These are phyloP conservation scores for Abortiporus biennis DNA, from an alignment of 1,284 basidiomycete species.

Conservation along the genomic window DNA sequence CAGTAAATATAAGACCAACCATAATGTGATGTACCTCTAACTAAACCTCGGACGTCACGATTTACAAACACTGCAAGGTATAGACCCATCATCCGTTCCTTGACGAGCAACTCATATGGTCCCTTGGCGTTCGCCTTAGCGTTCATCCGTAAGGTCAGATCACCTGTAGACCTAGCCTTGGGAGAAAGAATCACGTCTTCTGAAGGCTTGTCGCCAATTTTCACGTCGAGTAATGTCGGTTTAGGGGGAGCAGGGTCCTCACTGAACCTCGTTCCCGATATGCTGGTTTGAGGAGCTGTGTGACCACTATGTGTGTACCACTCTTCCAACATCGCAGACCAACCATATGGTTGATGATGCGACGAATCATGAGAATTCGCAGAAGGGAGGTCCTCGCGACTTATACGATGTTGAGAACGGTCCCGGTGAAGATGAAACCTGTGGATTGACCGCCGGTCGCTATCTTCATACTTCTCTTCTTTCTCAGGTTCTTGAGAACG, in stretches of 20 bases:
- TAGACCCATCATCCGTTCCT: slow-evolving; percentile 86
- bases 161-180: slow-evolving; percentile 15
- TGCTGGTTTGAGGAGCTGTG: not conserved
- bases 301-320: slow-evolving; percentile 54
- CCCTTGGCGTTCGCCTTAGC: slow-evolving; percentile 36
- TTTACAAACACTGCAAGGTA: slow-evolving; percentile 74
- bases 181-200: slow-evolving; percentile 9
- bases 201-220: slow-evolving; percentile 2
- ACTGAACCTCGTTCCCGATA: not conserved
- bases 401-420: slow-evolving; percentile 2
- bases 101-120: slow-evolving; percentile 76
- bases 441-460: slow-evolving; percentile 16
- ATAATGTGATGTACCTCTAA: slow-evolving; percentile 40
- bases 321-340: slow-evolving; percentile 70
- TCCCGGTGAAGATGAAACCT: slow-evolving; percentile 13
- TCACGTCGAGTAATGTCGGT: slow-evolving; percentile 3
- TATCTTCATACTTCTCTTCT: slow-evolving; percentile 26
- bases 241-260: not conserved
- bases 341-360: slow-evolving; percentile 37
- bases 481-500: not conserved
- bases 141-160: slow-evolving; percentile 17
- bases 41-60: slow-evolving; percentile 52
- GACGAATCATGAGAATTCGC: slow-evolving; percentile 6
- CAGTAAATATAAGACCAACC: slow-evolving; percentile 1
- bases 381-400: slow-evolving; percentile 8